Base-by-base conservation (phyloP, 192 early-diverging fungal genomes). In the Kappamyces sp. region DNA sequence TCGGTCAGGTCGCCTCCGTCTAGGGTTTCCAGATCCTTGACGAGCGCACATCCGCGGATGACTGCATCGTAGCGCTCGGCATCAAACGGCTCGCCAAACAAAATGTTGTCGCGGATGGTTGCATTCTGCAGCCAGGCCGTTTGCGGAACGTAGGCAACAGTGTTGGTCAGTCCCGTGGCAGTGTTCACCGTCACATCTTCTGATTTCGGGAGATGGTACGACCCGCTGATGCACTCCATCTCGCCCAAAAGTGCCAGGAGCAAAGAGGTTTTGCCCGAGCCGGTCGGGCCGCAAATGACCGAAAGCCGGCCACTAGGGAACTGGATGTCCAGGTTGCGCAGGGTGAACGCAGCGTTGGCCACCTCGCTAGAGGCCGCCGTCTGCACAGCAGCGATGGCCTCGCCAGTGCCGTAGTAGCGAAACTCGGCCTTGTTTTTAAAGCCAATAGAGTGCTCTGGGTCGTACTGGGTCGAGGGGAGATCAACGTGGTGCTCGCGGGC, bases 271-370 rank as follows among this genome's bases (percentile, higher is more conserved):
- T 98, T 98, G 49, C 96, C 96, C 10, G 82, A 76, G 0, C 92
- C 96, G 10, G 93, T 95, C 0, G 89, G 77, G 3, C 95, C 95
- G 35, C 83, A 83, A 36, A 96, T 66, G 9, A 94, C 77, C 40
- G 89, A 87, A 5, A 90, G 39, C 51, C 15, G 50, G 10, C 59
- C 67, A 0, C 39, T 23, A 49, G 67, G 67, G 43, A 67, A 49
- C 23, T 64, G 40, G 3, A 40, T 44, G 47, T 63, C 33, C 40
- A 51, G 49, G 32, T 38, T 37, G 6, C 36, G 40, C 32, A 51
- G 37, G 4, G 38, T 54, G 34, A 67, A 63, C 6, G 3, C 7
- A 39, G 44, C 9, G 13, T 10, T 46, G 10, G 10, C 10, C 42
- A 13, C 34, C 12, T 34, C 35, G 33, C 12, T 44, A 4, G 13